These are phyloP conservation scores for Alternaria arbusti DNA, from an alignment of 2,329 filamentous ascomycete genomes.

Conservation along the genomic window DNA sequence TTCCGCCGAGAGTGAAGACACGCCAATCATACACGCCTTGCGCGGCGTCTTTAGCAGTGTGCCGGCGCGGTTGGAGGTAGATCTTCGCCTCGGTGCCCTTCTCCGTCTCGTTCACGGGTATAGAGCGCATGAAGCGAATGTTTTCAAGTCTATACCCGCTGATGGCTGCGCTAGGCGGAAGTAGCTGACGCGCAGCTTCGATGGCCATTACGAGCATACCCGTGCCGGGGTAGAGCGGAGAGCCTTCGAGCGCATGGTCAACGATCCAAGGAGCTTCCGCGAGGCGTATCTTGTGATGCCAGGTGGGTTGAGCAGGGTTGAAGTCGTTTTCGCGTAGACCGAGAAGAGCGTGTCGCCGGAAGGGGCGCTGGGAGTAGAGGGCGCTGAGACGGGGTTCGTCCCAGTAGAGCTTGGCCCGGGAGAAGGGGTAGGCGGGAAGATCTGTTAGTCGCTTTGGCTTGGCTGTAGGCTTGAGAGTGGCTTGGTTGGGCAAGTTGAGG, in stretches of 20 bases:
- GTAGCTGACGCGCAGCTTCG: slow-evolving; percentile 36
- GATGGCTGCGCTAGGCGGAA: background rate
- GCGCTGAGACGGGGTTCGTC: slow-evolving; percentile 10
- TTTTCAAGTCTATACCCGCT: slow-evolving; percentile 15
- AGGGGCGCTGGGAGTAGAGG: slow-evolving; percentile 1
- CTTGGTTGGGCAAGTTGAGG: slow-evolving; percentile 8
- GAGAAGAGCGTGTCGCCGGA: slow-evolving; percentile 32
- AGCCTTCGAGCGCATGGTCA: slow-evolving; percentile 52
- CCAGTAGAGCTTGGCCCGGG: slow-evolving; percentile 35
- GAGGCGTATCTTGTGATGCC: slow-evolving; percentile 55
- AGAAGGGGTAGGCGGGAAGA: slow-evolving; percentile 33
- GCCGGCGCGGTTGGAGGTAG: slow-evolving; percentile 8
- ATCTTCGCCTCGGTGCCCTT: slow-evolving; percentile 10
- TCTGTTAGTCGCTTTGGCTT: slow-evolving; percentile 5
- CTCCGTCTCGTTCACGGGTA: slow-evolving; percentile 10
- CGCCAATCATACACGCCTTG: slow-evolving; percentile 12
- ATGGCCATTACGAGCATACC: slow-evolving; percentile 43
- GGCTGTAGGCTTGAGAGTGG: slow-evolving; percentile 1
- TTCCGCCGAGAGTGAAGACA: slow-evolving; percentile 1
- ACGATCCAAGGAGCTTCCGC: slow-evolving; percentile 55
- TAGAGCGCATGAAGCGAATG: slow-evolving; percentile 11
- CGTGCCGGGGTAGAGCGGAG: slow-evolving; percentile 37
- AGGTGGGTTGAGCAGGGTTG: slow-evolving; percentile 34
- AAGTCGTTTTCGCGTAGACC: slow-evolving; percentile 25
- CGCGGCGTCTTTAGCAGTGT: slow-evolving; percentile 10